Evolutionary conservation across 306 rosid species (phyloP), one percentile per base, ranked within the genome.

Genomic region (Arachis hypogaea): DNA sequence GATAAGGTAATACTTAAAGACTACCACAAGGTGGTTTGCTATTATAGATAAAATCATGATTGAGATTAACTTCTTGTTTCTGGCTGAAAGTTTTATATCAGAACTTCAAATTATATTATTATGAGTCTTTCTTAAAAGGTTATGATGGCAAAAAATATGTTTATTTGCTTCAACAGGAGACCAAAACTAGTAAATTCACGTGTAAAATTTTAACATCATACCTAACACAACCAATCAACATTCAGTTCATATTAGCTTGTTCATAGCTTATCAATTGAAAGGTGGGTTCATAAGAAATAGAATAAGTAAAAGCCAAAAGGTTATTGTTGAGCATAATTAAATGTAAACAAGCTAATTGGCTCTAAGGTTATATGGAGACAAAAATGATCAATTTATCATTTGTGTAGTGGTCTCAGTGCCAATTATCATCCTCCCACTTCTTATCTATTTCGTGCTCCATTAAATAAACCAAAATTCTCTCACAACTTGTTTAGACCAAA

Each of bases 401-500:
- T 69, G 43, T 71, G 56, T 51, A 60, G 49, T 45, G 68, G 66
- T 83, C 75, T 74, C 66, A 43, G 28, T 28, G 43, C 43, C 49
- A 64, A 66, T 65, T 46, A 59, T 59, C 43, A 6, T 56, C 69
- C 75, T 50, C 66, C 63, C 69, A 70, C 60, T 66, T 61, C 59
- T 82, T 79, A 69, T 85, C 83, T 72, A 75, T 78, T 66, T 67
- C 8, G 22, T 66, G 54, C 66, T 73, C 77, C 81, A 52, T 78
- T 75, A 38, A 22, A 74, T 68, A 71, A 73, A 70, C 67, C 73
- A 75, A 63, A 81, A 77, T 29, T 83, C 69, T 57, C 78, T 78
- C 79, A 71, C 55, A 66, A 82, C 84, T 73, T 72, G 66, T 78
- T 85, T 84, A 84, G 74, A 81, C 78, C 68, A 75, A 78, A 79